Percentiles rank a stretch among this genome's conserved stretches.
These are phyloP conservation scores for Verticillium longisporum DNA, from an alignment of 2,329 filamentous ascomycete genomes.

Conservation along the genomic window DNA sequence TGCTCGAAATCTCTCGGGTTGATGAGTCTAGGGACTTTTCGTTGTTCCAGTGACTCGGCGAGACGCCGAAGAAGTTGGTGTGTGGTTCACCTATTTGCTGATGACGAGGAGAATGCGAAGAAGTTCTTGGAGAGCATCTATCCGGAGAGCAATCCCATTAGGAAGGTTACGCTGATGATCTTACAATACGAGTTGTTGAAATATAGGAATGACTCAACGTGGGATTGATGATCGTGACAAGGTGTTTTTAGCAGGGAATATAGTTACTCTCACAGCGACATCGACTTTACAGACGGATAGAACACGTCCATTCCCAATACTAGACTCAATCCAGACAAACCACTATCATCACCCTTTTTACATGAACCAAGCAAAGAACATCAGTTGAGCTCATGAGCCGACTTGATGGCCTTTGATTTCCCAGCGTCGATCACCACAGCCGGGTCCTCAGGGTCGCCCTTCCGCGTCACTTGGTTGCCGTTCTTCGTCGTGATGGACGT, in stretches of 20 bases:
- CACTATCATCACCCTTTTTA: neutral
- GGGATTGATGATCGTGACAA: too few relatives aligned
- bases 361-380: neutral
- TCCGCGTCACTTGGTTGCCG: slow-evolving; percentile 31
- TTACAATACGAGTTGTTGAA: too few relatives aligned
- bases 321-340: too few relatives aligned
- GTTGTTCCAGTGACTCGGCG: slow-evolving; percentile 68
- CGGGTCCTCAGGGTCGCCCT: slow-evolving; percentile 32
- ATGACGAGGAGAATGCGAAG: slow-evolving; percentile 52
- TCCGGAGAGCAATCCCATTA: slow-evolving; percentile 52
- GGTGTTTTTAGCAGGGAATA: too few relatives aligned
- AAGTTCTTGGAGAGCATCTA: slow-evolving; percentile 56
- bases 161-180: slow-evolving; percentile 15
- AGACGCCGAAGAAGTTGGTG: slow-evolving; percentile 61
- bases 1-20: slow-evolving; percentile 68
- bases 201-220: too few relatives aligned
- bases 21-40: slow-evolving; percentile 68
- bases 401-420: slow-evolving; percentile 34
- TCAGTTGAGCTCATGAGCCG: slow-evolving; percentile 30
- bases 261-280: too few relatives aligned
- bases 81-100: slow-evolving; percentile 58
- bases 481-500: slow-evolving; percentile 31
- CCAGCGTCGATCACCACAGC: slow-evolving; percentile 30
- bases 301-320: neutral
- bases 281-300: too few relatives aligned